Evolutionary conservation across 2,329 filamentous ascomycete species (phyloP).

Genomic region (Trichoderma citrinoviride): DNA sequence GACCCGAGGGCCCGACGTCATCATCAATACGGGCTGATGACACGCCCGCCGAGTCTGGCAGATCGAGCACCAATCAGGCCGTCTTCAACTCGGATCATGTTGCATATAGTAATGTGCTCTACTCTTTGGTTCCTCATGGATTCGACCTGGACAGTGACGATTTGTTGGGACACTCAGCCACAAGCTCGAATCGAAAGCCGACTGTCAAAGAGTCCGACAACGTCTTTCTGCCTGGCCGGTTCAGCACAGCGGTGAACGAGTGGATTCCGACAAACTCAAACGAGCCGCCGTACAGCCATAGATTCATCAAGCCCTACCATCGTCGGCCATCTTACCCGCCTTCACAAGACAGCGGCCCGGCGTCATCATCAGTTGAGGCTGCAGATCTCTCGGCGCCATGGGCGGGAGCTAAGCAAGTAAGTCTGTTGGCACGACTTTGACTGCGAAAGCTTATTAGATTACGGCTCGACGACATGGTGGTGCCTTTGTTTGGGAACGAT

Average conservation of each 20-base stretch:
- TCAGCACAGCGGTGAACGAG: not conserved
- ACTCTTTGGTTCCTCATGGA: not conserved
- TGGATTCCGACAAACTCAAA: not conserved
- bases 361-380: not conserved
- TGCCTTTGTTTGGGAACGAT: not conserved
- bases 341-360: not conserved
- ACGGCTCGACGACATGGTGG: not conserved
- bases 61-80: not conserved
- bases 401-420: slow-evolving; percentile 9
- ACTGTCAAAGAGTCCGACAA: not conserved
- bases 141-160: not conserved
- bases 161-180: not conserved
- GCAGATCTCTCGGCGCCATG: not conserved
- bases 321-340: not conserved
- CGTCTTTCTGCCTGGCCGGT: not conserved
- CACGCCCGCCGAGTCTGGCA: not conserved
- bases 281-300: not conserved
- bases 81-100: not conserved
- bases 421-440: not conserved
- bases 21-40: slow-evolving; percentile 9
- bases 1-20: slow-evolving; percentile 5
- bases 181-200: not conserved
- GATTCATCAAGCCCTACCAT: not conserved
- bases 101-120: not conserved
- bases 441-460: not conserved